Percentiles rank a stretch among this genome's conserved stretches.
Conservation (phyloP, 768 basidiomycete genomes). For the Russula foetens region DNA sequence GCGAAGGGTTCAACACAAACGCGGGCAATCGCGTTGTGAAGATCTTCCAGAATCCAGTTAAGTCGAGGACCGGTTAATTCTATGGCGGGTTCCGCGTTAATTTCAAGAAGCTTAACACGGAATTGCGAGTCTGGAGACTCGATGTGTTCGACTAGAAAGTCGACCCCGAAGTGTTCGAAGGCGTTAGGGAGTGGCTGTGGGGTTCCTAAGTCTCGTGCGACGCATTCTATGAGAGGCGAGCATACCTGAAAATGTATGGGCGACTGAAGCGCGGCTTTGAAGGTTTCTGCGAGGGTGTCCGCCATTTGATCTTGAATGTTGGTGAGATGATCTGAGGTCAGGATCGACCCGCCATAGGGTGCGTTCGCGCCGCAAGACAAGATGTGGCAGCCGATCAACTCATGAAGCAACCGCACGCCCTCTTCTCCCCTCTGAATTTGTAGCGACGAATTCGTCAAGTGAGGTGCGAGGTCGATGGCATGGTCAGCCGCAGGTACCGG, state of each 20-base stretch:
- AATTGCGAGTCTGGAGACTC: constrained; percentile 19
- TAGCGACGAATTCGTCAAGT: constrained; percentile 89
- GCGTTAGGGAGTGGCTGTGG: constrained; percentile 76
- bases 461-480: constrained; percentile 51
- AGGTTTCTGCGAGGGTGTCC: constrained; percentile 65
- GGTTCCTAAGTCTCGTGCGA: neutral
- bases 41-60: constrained; percentile 69
- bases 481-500: constrained; percentile 31
- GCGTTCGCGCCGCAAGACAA: constrained; percentile 27
- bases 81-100: constrained; percentile 95
- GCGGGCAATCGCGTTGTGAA: constrained; percentile 65
- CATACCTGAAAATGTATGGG: constrained; percentile 80
- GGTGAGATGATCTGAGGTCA: constrained; percentile 35
- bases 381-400: constrained; percentile 61
- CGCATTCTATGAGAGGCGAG: neutral
- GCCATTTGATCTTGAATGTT: constrained; percentile 55
- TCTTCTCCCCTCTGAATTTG: constrained; percentile 62
- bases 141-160: constrained; percentile 65
- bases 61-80: constrained; percentile 83
- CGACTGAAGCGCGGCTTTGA: constrained; percentile 76
- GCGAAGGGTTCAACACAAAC: constrained; percentile 69
- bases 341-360: constrained; percentile 1
- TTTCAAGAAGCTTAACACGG: constrained; percentile 73
- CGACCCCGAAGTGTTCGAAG: constrained; percentile 93
- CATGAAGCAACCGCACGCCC: constrained; percentile 70